phyloP scores from a whole-genome alignment of 768 basidiomycete genomes.

The Dioszegia crocea region DNA sequence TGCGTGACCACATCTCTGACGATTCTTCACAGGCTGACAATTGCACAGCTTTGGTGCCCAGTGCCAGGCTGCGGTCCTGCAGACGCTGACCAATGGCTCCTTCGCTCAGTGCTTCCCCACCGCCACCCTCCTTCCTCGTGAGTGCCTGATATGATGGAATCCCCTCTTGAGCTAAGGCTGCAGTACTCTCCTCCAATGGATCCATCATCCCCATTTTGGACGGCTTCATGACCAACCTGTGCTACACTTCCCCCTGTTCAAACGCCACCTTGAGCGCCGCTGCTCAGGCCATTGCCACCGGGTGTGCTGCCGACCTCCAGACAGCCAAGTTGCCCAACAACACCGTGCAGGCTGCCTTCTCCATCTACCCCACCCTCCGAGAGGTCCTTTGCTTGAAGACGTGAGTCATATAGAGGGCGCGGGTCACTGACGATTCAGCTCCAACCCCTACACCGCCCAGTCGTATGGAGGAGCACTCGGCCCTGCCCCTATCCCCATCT shows the following conservation, averaged over 20 bases:
- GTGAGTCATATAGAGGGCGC: too few relatives aligned
- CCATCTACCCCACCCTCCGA: slow-evolving; percentile 26
- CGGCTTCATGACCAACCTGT: slow-evolving; percentile 26
- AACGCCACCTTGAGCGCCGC: slow-evolving; percentile 27
- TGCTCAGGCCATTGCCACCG: slow-evolving; percentile 18
- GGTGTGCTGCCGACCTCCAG: slow-evolving; percentile 26
- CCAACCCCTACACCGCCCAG: slow-evolving; percentile 9
- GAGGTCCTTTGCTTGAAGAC: slow-evolving; percentile 37
- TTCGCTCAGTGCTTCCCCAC: slow-evolving; percentile 16
- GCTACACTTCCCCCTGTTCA: slow-evolving; percentile 26
- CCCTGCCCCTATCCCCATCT: slow-evolving; percentile 16
- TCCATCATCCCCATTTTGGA: slow-evolving; percentile 34
- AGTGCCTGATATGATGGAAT: background rate
- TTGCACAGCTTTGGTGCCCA: slow-evolving; percentile 10
- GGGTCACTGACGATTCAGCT: slow-evolving; percentile 6
- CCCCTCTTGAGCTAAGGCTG: background rate
- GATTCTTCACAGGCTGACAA: background rate
- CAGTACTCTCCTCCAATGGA: slow-evolving; percentile 21
- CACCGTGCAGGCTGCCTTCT: slow-evolving; percentile 12
- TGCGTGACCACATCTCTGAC: background rate
- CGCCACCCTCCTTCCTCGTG: slow-evolving; percentile 13
- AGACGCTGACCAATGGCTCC: slow-evolving; percentile 8
- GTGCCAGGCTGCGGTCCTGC: slow-evolving; percentile 13
- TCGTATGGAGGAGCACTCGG: slow-evolving; percentile 18
- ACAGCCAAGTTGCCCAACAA: slow-evolving; percentile 14